These are phyloP conservation scores for Vigna hirtella DNA, from an alignment of 306 rosid genomes.

Conservation along the genomic window DNA sequence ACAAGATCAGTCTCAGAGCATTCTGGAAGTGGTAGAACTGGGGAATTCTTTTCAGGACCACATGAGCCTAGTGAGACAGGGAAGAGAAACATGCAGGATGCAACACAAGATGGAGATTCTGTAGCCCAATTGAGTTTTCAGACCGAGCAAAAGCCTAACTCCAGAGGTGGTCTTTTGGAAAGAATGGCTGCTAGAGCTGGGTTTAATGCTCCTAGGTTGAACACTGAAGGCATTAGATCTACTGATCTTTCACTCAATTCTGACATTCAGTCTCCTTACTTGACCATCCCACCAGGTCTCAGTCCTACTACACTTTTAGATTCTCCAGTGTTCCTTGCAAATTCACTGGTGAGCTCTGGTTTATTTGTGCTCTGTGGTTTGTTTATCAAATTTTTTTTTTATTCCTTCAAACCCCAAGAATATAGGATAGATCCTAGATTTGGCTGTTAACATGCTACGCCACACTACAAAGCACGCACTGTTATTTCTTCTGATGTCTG, in stretches of 20 bases:
- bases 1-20: slow-evolving; percentile 56
- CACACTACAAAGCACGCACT: background rate
- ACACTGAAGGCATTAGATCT: slow-evolving; percentile 83
- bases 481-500: slow-evolving; percentile 10
- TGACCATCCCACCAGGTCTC: slow-evolving; percentile 92
- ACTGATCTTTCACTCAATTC: slow-evolving; percentile 68
- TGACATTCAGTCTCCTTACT: slow-evolving; percentile 73
- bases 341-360: slow-evolving; percentile 70
- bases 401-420: background rate
- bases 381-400: slow-evolving; percentile 23
- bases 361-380: slow-evolving; percentile 17
- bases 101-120: slow-evolving; percentile 48
- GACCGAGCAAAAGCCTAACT: slow-evolving; percentile 54
- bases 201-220: slow-evolving; percentile 94
- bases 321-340: slow-evolving; percentile 91
- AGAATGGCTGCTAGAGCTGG: slow-evolving; percentile 96
- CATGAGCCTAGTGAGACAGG: slow-evolving; percentile 38
- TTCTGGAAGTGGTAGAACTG: slow-evolving; percentile 53
- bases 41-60: slow-evolving; percentile 56
- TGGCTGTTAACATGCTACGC: background rate
- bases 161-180: slow-evolving; percentile 78
- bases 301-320: slow-evolving; percentile 95
- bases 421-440: slow-evolving; percentile 25
- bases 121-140: slow-evolving; percentile 51
- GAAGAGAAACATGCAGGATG: slow-evolving; percentile 37